Conservation (phyloP, 106 monocot species). For the Xerophyta viscosa region DNA sequence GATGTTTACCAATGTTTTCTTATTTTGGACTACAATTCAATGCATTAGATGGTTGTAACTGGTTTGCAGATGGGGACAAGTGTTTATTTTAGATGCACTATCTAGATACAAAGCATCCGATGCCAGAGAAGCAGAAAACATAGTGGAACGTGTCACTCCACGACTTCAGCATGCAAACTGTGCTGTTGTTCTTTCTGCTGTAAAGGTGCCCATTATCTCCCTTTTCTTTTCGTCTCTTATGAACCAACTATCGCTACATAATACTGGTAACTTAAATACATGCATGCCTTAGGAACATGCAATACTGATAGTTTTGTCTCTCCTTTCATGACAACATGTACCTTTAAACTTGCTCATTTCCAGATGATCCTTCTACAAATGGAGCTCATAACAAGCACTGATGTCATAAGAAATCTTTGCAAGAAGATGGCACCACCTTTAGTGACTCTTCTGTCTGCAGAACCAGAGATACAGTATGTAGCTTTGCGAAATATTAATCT, state of each 20-base stretch:
- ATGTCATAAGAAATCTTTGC: slow-evolving; percentile 93
- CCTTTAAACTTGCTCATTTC: slow-evolving; percentile 3
- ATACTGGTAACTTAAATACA: too few relatives aligned
- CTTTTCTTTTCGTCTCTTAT: too few relatives aligned
- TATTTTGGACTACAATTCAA: too few relatives aligned
- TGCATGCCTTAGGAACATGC: too few relatives aligned
- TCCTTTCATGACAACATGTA: too few relatives aligned
- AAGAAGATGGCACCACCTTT: slow-evolving; percentile 98
- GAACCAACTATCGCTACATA: too few relatives aligned
- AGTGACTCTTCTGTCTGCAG: slow-evolving; percentile 91
- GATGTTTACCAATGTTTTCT: too few relatives aligned
- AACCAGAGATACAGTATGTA: slow-evolving; percentile 96
- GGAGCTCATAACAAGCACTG: slow-evolving; percentile 91
- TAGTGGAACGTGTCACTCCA: slow-evolving; percentile 93
- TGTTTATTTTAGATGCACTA: slow-evolving; percentile 93
- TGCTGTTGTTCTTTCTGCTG: slow-evolving; percentile 99
- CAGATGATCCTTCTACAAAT: slow-evolving; percentile 97
- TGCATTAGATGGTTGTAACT: background rate
- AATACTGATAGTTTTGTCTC: too few relatives aligned
- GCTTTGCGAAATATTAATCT: slow-evolving; percentile 95
- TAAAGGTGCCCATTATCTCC: slow-evolving; percentile 47
- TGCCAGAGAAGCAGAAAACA: slow-evolving; percentile 95
- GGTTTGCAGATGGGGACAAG: slow-evolving; percentile 86
- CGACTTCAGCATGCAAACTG: slow-evolving; percentile 99
- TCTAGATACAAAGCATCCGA: slow-evolving; percentile 91